These are phyloP conservation scores for Stygiomarasmius scandens DNA, from an alignment of 1,284 basidiomycete genomes.

Conservation along the genomic window DNA sequence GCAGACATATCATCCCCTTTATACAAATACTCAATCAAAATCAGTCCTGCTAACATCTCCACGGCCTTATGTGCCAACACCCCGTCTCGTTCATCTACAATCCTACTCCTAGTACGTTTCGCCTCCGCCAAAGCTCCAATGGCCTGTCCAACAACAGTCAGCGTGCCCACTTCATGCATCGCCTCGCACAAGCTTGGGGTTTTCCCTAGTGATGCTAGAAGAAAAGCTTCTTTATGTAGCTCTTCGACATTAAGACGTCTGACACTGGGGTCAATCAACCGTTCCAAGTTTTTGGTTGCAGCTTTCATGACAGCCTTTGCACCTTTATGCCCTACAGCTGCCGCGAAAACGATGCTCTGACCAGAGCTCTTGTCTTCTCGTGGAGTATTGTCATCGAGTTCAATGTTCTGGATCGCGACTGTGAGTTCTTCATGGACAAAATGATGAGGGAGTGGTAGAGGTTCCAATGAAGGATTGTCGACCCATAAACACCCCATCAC, in stretches of 20 bases:
- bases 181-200: background rate
- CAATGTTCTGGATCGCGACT: conserved; percentile 4
- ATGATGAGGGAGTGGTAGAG: background rate
- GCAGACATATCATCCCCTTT: background rate
- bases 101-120: too few relatives aligned
- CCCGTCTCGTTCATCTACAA: background rate
- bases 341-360: too few relatives aligned
- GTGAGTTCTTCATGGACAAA: conserved; percentile 1
- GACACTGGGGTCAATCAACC: background rate
- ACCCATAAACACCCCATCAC: conserved; percentile 5
- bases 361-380: too few relatives aligned
- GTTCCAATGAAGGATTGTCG: background rate
- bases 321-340: too few relatives aligned
- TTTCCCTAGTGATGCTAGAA: too few relatives aligned
- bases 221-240: too few relatives aligned
- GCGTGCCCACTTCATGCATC: background rate
- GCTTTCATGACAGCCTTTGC: background rate
- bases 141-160: too few relatives aligned
- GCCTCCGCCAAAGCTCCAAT: too few relatives aligned
- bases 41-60: background rate
- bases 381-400: background rate
- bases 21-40: background rate
- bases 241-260: background rate
- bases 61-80: background rate
- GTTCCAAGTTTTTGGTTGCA: background rate